Base-by-base conservation (phyloP, 179 eudicot genomes). In the Patellifolia procumbens region DNA sequence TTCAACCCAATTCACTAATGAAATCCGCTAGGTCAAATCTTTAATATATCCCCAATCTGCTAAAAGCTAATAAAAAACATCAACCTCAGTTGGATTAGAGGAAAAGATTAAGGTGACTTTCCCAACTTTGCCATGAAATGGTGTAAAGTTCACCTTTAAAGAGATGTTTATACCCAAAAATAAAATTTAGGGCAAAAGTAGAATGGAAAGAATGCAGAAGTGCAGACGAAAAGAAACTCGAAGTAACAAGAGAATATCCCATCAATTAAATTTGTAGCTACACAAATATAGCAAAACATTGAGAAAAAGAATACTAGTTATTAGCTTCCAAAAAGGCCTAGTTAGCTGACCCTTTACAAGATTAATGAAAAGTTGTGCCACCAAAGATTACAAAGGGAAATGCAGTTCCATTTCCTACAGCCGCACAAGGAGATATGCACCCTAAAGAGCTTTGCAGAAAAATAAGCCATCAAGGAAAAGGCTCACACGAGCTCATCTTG, bases 341-440 rank as follows among this genome's bases (percentile, higher is more conserved):
- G 66, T 67, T 17, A 63, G 63, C 73, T 75, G 52, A 76, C 59
- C 79, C 83, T 80, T 71, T 76, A 76, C 79, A 75, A 29, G 68
- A 63, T 56, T 52, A 80, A 32, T n/a, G 6, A 17, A 55, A 74
- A 69, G 68, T 48, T 43, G 73, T 59, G 63, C 74, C 46, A 29
- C 8, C 6, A 29, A 67, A 49, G 37, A 62, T 63, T 72, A 69
- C 75, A 69, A 20, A 62, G 49, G 79, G 79, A 69, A 61, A 69
- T 60, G 52, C 31, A 19, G 48, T 48, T 80, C 10, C 76, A 72
- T 52, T 70, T 63, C 76, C 76, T 63, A 65, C 16, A 62, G 26
- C 17, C 60, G n/a, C n/a, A 56, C 65, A 80, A 39, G 17, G 48
- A n/a, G 24, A 52, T 52, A 22, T 26, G 16, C 70, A 29, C 16